Evolutionary conservation across 2,329 filamentous ascomycete genomes (phyloP), one percentile per base, ranked within the genome.

Genomic region (Kalmusia sp.): DNA sequence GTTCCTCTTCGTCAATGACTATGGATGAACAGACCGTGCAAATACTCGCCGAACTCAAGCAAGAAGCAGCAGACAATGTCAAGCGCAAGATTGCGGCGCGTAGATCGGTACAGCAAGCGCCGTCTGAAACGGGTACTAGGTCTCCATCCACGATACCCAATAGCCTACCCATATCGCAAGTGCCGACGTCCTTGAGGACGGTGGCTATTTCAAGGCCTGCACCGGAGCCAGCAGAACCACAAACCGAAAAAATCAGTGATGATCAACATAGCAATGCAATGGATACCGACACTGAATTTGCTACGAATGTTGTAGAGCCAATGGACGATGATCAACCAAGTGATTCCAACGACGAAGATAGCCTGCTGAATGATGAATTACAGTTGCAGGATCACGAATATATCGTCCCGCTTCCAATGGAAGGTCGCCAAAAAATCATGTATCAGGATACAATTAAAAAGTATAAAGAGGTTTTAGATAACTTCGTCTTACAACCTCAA

Each of bases 91-190:
- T 8, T 8, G n/a, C n/a, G n/a, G 35, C 28, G 12, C 43, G 25
- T 21, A n/a, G 8, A 2, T 6, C 27, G 21, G 30, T 34, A 11
- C 43, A 31, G 14, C 30, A 25, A n/a, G 19, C 30, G 12, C 30
- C 30, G 7, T 14, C 28, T 6, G 43, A 35, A 21, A 28, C n/a
- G 15, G 68, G 69, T 9, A 72, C 70, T 21, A 59, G 70, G 35
- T 73, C 70, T 5, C 70, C 71, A 2, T 74, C 71, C 5, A 65
- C 65, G 6, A 68, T 74, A 6, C 70, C 71, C 12, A 68, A 72
- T 37, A 62, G 57, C 6, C 57, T 59, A 8, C 64, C 68, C 28
- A 49, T 49, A n/a, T 55, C 57, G 17, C 63, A 61, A 49, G 55
- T 43, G 19, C 64, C 65, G 6, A 69, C 68, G 1, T 69, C 70